These are phyloP conservation scores for Picochlorum costavermella DNA, from an alignment of 139 green algal species.

Conservation along the genomic window DNA sequence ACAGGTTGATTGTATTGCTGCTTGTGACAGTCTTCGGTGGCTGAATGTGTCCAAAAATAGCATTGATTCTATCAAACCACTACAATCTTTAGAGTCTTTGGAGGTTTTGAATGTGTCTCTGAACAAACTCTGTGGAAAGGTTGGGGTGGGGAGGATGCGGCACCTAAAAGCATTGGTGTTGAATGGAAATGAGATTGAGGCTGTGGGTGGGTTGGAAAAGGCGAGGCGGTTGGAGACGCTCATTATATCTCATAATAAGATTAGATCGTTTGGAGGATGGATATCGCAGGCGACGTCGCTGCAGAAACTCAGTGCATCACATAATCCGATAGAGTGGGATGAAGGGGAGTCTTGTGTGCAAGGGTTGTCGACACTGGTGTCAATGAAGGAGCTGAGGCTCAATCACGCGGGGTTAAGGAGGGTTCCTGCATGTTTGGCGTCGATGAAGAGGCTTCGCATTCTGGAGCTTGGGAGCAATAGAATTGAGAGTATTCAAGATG, in stretches of 20 bases:
- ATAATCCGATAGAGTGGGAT: conserved; percentile 29
- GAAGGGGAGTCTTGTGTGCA: conserved; percentile 4
- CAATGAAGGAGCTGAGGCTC: conserved; percentile 31
- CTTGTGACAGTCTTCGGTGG: conserved; percentile 15
- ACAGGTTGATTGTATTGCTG: conserved; percentile 6
- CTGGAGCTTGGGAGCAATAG: conserved; percentile 26
- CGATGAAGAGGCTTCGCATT: conserved; percentile 13
- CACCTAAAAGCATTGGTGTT: conserved; percentile 31
- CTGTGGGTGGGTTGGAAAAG: conserved; percentile 24
- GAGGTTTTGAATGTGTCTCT: conserved; percentile 28
- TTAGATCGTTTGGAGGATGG: conserved; percentile 21
- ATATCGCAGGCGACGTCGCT: conserved; percentile 9
- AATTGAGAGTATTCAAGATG: conserved; percentile 11
- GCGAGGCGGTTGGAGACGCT: conserved; percentile 28
- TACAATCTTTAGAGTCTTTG: conserved; percentile 11
- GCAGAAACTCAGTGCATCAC: conserved; percentile 25
- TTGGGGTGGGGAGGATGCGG: conserved; percentile 19
- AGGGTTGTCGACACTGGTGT: background rate
- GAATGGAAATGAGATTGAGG: conserved; percentile 27
- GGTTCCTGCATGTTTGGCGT: conserved; percentile 18
- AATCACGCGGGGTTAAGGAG: conserved; percentile 22
- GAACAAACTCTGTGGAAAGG: conserved; percentile 28
- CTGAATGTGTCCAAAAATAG: conserved; percentile 18
- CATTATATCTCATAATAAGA: conserved; percentile 27
- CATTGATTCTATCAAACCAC: background rate